Evolutionary conservation across 2,329 filamentous ascomycete species (phyloP).

Genomic region (Sordariomycetes sp.): DNA sequence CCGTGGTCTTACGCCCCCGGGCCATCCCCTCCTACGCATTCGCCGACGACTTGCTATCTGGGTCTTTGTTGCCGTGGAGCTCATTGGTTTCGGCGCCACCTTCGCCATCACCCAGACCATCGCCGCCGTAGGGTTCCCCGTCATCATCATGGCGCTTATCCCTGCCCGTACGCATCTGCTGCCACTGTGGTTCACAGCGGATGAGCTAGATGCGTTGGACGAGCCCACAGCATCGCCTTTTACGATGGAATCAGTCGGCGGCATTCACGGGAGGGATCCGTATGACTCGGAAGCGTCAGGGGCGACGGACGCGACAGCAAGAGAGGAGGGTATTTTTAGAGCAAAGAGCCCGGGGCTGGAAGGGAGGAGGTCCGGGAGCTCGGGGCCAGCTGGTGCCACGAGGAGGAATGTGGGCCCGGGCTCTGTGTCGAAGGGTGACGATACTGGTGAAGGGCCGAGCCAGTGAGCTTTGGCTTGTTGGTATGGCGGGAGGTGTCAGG

Average conservation of each 20-base stretch:
- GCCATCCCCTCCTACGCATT: slow-evolving; percentile 50
- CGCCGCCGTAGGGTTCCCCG: slow-evolving; percentile 70
- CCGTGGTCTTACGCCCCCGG: slow-evolving; percentile 43
- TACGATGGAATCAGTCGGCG: slow-evolving; percentile 67
- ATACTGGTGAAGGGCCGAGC: neutral
- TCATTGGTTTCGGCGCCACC: slow-evolving; percentile 63
- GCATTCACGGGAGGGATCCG: slow-evolving; percentile 36
- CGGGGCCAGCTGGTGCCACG: slow-evolving; percentile 14
- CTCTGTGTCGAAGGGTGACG: neutral
- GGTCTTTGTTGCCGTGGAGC: slow-evolving; percentile 57
- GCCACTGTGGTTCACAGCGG: slow-evolving; percentile 46
- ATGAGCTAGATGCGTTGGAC: slow-evolving; percentile 55
- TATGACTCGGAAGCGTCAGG: slow-evolving; percentile 10
- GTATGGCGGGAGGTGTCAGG: neutral
- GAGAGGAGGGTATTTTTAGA: slow-evolving; percentile 1
- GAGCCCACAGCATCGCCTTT: slow-evolving; percentile 66
- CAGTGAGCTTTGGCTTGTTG: neutral
- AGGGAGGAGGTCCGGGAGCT: slow-evolving; percentile 19
- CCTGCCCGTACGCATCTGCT: slow-evolving; percentile 55
- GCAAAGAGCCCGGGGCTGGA: neutral
- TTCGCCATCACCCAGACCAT: slow-evolving; percentile 79
- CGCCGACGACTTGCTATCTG: slow-evolving; percentile 56
- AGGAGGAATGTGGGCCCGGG: slow-evolving; percentile 10
- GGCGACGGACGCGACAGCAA: neutral
- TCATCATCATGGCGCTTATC: slow-evolving; percentile 61